These are phyloP conservation scores for Plasmodium knowlesi DNA, from an alignment of 169 alveolate species.

Conservation along the genomic window DNA sequence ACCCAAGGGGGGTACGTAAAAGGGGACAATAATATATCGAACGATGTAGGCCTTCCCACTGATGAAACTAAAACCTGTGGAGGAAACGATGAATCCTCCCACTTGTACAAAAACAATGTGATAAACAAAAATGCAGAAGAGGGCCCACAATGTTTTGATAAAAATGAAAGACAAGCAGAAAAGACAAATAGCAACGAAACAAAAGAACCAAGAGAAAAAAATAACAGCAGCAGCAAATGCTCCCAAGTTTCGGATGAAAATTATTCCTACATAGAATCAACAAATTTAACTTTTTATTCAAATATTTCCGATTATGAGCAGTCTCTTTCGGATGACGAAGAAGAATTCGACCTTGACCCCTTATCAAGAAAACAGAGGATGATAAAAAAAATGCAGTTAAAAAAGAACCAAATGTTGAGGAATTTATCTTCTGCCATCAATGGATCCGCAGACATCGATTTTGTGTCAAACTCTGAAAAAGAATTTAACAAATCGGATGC, in stretches of 20 bases:
- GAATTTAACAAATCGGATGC: conserved; percentile 1
- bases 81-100: not conserved
- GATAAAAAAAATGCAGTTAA: conserved; percentile 4
- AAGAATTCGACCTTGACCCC: not conserved
- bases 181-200: conserved; percentile 3
- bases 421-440: conserved; percentile 21
- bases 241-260: conserved; percentile 31
- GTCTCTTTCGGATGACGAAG: conserved; percentile 22
- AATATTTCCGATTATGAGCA: conserved; percentile 15
- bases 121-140: conserved; percentile 12
- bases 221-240: not conserved
- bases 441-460: not conserved
- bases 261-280: conserved; percentile 14
- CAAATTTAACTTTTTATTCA: conserved; percentile 52
- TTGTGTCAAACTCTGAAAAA: not conserved
- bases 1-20: not conserved
- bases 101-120: not conserved
- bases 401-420: conserved; percentile 23
- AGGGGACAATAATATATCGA: not conserved
- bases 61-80: not conserved
- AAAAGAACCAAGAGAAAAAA: conserved; percentile 1
- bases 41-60: not conserved
- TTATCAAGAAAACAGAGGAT: not conserved
- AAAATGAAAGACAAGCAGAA: not conserved
- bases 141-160: not conserved